phyloP scores from a whole-genome alignment of 345 rosid species.

The Syzygium grande region DNA sequence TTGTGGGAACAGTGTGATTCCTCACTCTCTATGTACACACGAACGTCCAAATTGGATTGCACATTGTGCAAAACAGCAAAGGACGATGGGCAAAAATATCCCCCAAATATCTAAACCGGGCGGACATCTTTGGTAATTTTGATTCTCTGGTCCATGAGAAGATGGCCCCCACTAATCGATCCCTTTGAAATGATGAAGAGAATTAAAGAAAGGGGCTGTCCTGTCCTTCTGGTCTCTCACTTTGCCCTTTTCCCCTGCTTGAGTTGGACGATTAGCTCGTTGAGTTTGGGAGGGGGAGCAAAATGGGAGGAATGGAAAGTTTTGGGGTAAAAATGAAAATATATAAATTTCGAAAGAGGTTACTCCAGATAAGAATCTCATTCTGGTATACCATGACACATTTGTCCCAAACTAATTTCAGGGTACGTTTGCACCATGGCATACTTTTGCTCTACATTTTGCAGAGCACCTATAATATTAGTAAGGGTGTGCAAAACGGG shows the following conservation, averaged over 20 bases:
- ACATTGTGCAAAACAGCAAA: neutral
- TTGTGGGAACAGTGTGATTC: neutral
- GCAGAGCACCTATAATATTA: too few relatives aligned
- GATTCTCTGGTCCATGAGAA: neutral
- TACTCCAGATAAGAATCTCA: neutral
- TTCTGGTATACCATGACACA: fast-evolving
- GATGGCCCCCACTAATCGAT: neutral
- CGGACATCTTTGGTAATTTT: too few relatives aligned
- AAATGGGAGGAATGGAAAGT: neutral
- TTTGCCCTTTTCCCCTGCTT: neutral
- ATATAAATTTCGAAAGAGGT: neutral
- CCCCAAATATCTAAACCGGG: neutral
- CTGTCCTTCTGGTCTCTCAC: neutral
- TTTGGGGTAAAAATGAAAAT: neutral
- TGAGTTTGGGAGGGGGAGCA: neutral
- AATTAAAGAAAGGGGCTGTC: neutral
- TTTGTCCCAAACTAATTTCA: neutral
- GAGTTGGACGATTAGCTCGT: neutral
- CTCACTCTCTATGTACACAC: neutral
- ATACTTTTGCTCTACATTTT: too few relatives aligned
- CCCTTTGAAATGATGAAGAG: neutral
- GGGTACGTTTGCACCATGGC: too few relatives aligned
- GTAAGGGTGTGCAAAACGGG: too few relatives aligned
- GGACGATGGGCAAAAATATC: neutral
- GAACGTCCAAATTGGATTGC: neutral